These are phyloP conservation scores for Oryza punctata DNA, from an alignment of 176 grass and related monocot species.

Conservation along the genomic window DNA sequence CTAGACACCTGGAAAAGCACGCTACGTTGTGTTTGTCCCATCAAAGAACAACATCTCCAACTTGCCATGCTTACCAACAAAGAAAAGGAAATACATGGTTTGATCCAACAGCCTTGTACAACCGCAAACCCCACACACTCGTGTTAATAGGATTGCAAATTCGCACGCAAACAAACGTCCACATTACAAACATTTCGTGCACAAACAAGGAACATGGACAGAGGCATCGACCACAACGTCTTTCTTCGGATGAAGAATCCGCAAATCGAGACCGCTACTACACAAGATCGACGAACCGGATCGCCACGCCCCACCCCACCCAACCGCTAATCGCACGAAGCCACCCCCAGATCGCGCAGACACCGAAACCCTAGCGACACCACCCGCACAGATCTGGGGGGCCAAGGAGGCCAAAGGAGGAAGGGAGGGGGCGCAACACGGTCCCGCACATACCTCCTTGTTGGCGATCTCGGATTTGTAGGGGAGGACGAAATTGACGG, in stretches of 20 bases:
- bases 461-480: constrained; percentile 93
- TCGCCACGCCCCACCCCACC: background rate
- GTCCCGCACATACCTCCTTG: constrained; percentile 66
- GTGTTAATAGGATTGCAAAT: background rate
- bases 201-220: background rate
- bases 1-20: background rate
- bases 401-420: background rate
- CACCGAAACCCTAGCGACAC: constrained; percentile 29
- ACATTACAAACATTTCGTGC: background rate
- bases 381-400: constrained; percentile 40
- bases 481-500: constrained; percentile 85
- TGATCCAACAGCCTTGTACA: background rate
- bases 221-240: background rate
- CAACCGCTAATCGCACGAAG: background rate
- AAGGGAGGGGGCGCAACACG: too few species aligned
- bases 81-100: background rate
- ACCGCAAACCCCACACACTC: background rate
- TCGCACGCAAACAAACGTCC: background rate
- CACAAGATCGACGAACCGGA: background rate
- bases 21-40: background rate
- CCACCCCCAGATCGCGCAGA: constrained; percentile 9
- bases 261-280: background rate
- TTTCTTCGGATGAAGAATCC: background rate
- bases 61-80: background rate
- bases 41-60: background rate